These are phyloP conservation scores for Apophysomyces sp. DNA, from an alignment of 371 early-diverging fungal genomes.

Conservation along the genomic window DNA sequence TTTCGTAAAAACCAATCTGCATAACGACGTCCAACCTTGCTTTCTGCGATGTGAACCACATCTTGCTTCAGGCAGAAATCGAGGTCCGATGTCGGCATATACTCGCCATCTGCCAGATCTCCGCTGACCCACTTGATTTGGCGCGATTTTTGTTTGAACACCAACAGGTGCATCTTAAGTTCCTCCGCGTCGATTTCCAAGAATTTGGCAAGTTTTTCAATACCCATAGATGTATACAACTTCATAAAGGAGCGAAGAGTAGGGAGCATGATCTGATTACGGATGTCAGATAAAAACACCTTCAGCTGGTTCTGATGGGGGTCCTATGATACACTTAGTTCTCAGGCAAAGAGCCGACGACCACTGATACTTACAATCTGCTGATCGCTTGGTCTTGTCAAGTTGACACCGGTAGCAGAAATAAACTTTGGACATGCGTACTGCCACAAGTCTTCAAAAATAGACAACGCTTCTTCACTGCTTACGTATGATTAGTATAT, in stretches of 20 bases:
- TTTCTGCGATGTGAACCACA: constrained; percentile 92
- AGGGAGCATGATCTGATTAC: constrained; percentile 82
- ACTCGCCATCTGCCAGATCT: constrained; percentile 80
- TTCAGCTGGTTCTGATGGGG: constrained; percentile 78
- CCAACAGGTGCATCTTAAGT: constrained; percentile 79
- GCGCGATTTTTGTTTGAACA: constrained; percentile 91
- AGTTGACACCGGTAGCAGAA: constrained; percentile 78
- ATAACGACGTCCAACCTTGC: constrained; percentile 88
- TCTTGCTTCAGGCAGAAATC: constrained; percentile 93
- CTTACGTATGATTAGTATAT: constrained; percentile 3
- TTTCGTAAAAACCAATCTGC: constrained; percentile 96
- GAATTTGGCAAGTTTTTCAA: constrained; percentile 88
- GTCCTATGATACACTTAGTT: constrained; percentile 36
- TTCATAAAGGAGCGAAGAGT: constrained; percentile 92
- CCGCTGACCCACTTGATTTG: constrained; percentile 81
- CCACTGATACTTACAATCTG: constrained; percentile 21
- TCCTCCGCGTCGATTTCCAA: constrained; percentile 82
- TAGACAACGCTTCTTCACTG: constrained; percentile 76
- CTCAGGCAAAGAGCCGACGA: not conserved
- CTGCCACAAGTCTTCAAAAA: constrained; percentile 87
- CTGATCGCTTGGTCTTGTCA: constrained; percentile 27
- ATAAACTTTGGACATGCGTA: constrained; percentile 96
- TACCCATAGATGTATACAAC: constrained; percentile 89
- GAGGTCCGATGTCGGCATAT: constrained; percentile 78
- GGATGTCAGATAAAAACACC: constrained; percentile 84